phyloP scores from a whole-genome alignment of 2,329 filamentous ascomycete species.

The Phoma sp. region DNA sequence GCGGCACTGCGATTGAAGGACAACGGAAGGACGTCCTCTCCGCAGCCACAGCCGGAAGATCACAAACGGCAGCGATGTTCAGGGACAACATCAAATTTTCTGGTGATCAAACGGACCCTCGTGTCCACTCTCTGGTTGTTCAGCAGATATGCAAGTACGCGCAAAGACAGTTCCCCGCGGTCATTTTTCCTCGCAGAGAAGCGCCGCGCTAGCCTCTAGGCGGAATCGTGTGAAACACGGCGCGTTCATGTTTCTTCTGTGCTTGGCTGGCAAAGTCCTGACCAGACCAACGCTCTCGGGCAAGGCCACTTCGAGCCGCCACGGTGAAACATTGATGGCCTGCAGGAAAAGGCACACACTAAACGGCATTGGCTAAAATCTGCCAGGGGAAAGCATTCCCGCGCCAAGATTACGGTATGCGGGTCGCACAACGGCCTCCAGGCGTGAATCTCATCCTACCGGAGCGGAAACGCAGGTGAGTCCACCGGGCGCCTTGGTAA shows the following conservation, averaged over 20 bases:
- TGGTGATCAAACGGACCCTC: slow-evolving; percentile 1
- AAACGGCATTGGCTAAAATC: slow-evolving; percentile 32
- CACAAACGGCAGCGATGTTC: slow-evolving; percentile 9
- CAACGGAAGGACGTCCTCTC: slow-evolving; percentile 6
- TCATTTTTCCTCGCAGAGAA: slow-evolving; percentile 1
- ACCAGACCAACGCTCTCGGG: slow-evolving; percentile 15
- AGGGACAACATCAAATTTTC: not conserved
- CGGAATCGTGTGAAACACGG: slow-evolving; percentile 18
- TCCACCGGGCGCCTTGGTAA: slow-evolving; percentile 19
- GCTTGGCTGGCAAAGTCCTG: slow-evolving; percentile 15
- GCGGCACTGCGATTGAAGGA: slow-evolving; percentile 3
- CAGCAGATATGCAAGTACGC: slow-evolving; percentile 1
- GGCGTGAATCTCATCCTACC: slow-evolving; percentile 28
- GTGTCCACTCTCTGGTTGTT: not conserved
- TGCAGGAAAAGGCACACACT: slow-evolving; percentile 2
- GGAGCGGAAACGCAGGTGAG: slow-evolving; percentile 24
- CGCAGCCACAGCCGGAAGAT: slow-evolving; percentile 15
- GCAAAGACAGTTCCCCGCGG: not conserved
- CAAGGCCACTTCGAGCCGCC: slow-evolving; percentile 17
- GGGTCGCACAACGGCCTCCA: slow-evolving; percentile 33
- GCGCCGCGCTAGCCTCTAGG: slow-evolving; percentile 7
- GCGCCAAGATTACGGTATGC: slow-evolving; percentile 25
- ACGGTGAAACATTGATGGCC: slow-evolving; percentile 16
- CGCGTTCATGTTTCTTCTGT: slow-evolving; percentile 16
- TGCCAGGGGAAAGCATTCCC: slow-evolving; percentile 24